Base-by-base conservation (phyloP, 2,329 filamentous ascomycete species). In the Geosmithia flava region DNA sequence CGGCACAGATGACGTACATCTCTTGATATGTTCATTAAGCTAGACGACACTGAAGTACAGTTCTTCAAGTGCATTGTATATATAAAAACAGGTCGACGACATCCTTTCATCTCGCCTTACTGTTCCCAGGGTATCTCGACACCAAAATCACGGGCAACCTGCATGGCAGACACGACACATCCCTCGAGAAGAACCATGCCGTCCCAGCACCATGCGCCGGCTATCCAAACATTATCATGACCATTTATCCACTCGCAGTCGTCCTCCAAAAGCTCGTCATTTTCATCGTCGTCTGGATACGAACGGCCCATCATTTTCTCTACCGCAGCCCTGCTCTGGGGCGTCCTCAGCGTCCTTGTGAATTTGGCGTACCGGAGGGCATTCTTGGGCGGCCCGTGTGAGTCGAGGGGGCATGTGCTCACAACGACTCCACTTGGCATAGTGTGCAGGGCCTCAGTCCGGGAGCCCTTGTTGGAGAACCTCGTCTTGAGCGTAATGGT, bases 121-220 rank as follows among this genome's bases (percentile, higher is more conserved):
- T 15, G 42, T 44, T n/a, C 42, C 61, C 67, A 70, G 0, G 68
- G 68, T 19, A 69, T 54, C 6, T 61, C 54, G 5, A 80, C 70
- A 7, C 63, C 73, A 54, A 81, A 68, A 13, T 67, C 69, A n/a
- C 62, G 53, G 0, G 76, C 78, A 43, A 81, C 65, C 33, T 69
- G 65, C 68, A 76, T 75, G 1, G 78, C 76, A 7, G 76, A 80
- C 2, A 76, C 67, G 3, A 81, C 64, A 48, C 78, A 82, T 1
- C 78, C 78, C 56, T 81, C 78, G 3, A 81, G 58, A 16, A 81
- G 53, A 1, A 81, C 76, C 76, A 81, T 76, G 2, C 78, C 78
- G 57, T 81, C 78, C 77, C 77, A 81, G 53, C 76, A 81, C 78
- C 77, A 81, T 0, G 75, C 74, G 6, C 78, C 78, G 1, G 69